These are phyloP conservation scores for Fraxinus angustifolia DNA, from an alignment of 305 asterid species.

Conservation along the genomic window DNA sequence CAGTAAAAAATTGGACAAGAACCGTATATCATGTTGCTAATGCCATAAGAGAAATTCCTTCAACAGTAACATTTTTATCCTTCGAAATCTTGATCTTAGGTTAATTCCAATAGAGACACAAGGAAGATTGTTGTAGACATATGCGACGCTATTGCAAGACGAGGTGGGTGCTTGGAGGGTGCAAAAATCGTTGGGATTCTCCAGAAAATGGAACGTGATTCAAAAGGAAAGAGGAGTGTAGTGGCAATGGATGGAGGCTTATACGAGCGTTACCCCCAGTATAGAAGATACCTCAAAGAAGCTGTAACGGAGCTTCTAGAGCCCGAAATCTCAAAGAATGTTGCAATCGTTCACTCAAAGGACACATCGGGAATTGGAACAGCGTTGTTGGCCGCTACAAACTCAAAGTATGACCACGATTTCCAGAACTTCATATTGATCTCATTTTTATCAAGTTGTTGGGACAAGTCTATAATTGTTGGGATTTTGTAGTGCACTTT, in stretches of 20 bases:
- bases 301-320: constrained; percentile 64
- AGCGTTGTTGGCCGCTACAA: constrained; percentile 64
- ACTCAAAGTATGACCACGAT: constrained; percentile 53
- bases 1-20: too few relatives aligned
- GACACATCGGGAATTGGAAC: constrained; percentile 65
- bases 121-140: constrained; percentile 49
- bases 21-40: too few relatives aligned
- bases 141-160: constrained; percentile 56
- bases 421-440: neutral
- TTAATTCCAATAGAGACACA: constrained; percentile 27
- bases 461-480: neutral
- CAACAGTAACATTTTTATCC: neutral
- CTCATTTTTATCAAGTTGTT: neutral
- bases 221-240: constrained; percentile 62
- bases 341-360: constrained; percentile 60
- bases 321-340: constrained; percentile 40
- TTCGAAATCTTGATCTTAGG: constrained; percentile 28
- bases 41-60: too few relatives aligned
- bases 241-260: constrained; percentile 89
- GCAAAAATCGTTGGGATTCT: constrained; percentile 76
- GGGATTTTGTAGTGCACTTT: neutral
- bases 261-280: constrained; percentile 71
- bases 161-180: constrained; percentile 71
- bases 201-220: constrained; percentile 65
- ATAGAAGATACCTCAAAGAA: constrained; percentile 52